Evolutionary conservation across 768 basidiomycete species (phyloP).

Genomic region (Clitopilus hobsonii): DNA sequence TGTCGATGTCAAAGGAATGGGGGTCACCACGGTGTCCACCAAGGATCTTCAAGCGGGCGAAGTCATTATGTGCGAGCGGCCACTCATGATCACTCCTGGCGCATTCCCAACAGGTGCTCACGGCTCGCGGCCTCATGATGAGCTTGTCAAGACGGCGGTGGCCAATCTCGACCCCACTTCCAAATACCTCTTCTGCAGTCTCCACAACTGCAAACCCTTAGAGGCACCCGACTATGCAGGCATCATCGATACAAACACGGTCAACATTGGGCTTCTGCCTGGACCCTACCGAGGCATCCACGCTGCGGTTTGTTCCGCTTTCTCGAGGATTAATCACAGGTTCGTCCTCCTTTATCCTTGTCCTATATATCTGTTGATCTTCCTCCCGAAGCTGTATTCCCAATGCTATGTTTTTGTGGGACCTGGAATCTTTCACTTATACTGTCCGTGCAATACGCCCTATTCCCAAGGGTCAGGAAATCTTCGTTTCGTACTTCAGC

Average conservation of each 20-base stretch:
- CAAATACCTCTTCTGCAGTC: background rate
- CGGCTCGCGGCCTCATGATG: background rate
- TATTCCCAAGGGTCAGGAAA: slow-evolving; percentile 13
- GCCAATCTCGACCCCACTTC: background rate
- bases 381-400: slow-evolving; percentile 10
- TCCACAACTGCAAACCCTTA: slow-evolving; percentile 11
- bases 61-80: slow-evolving; percentile 6
- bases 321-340: slow-evolving; percentile 14
- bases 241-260: slow-evolving; percentile 9
- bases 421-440: slow-evolving; percentile 3
- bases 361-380: background rate
- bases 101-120: background rate
- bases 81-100: slow-evolving; percentile 3
- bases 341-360: slow-evolving; percentile 1
- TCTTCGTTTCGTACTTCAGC: slow-evolving; percentile 12
- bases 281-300: slow-evolving; percentile 8
- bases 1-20: slow-evolving; percentile 6
- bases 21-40: slow-evolving; percentile 5
- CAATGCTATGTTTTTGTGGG: slow-evolving; percentile 10
- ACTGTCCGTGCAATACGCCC: slow-evolving; percentile 10
- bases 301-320: background rate
- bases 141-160: background rate
- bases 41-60: slow-evolving; percentile 7
- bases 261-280: slow-evolving; percentile 10
- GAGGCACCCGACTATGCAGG: slow-evolving; percentile 2